Percentiles rank a stretch among this genome's conserved stretches.
Evolutionary conservation across 1,284 basidiomycete genomes (phyloP).

Genomic region (Dichomitus squalens): DNA sequence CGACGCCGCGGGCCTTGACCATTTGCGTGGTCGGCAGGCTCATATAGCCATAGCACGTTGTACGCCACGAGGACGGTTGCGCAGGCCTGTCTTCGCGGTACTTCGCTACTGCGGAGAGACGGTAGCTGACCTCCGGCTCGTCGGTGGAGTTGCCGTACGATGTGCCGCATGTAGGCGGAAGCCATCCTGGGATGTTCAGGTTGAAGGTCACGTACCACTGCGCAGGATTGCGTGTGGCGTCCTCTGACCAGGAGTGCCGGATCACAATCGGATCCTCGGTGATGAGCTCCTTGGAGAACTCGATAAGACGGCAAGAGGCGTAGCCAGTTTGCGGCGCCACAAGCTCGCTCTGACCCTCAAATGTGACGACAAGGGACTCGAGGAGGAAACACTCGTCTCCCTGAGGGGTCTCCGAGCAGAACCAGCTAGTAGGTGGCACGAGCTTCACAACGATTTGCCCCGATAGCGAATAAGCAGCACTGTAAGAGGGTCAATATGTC

Average conservation of each 20-base stretch:
- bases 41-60: conserved; percentile 25
- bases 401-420: conserved; percentile 49
- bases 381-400: conserved; percentile 54
- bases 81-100: conserved; percentile 49
- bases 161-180: conserved; percentile 54
- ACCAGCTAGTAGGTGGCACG: conserved; percentile 37
- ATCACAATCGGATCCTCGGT: conserved; percentile 56
- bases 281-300: conserved; percentile 63
- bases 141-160: conserved; percentile 45
- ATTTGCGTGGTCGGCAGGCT: conserved; percentile 9
- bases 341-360: conserved; percentile 77
- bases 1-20: not conserved
- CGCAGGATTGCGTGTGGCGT: conserved; percentile 50
- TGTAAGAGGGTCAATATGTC: conserved; percentile 10
- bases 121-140: conserved; percentile 58
- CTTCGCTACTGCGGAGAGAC: conserved; percentile 67
- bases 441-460: conserved; percentile 69
- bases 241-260: conserved; percentile 59
- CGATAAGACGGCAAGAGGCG: conserved; percentile 61
- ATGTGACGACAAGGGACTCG: conserved; percentile 67
- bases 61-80: conserved; percentile 44
- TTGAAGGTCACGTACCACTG: conserved; percentile 75
- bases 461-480: conserved; percentile 76
- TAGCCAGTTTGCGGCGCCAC: conserved; percentile 62
- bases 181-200: conserved; percentile 75